Evolutionary conservation across 2,329 filamentous ascomycete species (phyloP).

Genomic region (Venturia pyrina): DNA sequence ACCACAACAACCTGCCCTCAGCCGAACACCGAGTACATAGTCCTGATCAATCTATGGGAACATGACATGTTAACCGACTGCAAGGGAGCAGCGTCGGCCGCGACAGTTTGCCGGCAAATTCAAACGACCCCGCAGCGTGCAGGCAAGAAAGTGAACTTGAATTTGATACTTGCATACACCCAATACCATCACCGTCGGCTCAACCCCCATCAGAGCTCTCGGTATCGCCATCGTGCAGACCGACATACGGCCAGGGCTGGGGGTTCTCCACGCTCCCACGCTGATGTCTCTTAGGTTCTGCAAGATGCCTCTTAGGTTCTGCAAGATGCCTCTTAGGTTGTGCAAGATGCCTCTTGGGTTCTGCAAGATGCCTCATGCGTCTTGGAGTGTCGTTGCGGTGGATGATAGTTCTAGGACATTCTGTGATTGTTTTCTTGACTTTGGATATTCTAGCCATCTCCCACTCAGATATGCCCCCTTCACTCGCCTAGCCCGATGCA

Average conservation of each 20-base stretch:
- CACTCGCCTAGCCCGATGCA: not conserved
- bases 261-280: not conserved
- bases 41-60: not conserved
- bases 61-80: not conserved
- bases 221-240: not conserved
- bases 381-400: not conserved
- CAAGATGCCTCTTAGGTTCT: too few species aligned
- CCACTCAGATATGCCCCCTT: not conserved
- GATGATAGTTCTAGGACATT: too few species aligned
- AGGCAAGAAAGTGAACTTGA: not conserved
- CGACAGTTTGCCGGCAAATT: not conserved
- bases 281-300: not conserved
- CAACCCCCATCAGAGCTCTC: not conserved
- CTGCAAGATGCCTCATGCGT: not conserved
- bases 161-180: not conserved
- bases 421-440: too few species aligned
- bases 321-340: too few species aligned
- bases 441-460: not conserved
- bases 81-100: not conserved
- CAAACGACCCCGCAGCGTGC: slow-evolving; percentile 2
- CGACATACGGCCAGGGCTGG: not conserved
- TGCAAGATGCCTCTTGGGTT: too few species aligned
- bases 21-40: not conserved
- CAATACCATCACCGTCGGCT: not conserved
- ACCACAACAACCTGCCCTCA: not conserved